Percentiles rank a stretch among this genome's conserved stretches.
Conservation (phyloP, 371 early-diverging fungal genomes). For the Blyttiomyces sp. region DNA sequence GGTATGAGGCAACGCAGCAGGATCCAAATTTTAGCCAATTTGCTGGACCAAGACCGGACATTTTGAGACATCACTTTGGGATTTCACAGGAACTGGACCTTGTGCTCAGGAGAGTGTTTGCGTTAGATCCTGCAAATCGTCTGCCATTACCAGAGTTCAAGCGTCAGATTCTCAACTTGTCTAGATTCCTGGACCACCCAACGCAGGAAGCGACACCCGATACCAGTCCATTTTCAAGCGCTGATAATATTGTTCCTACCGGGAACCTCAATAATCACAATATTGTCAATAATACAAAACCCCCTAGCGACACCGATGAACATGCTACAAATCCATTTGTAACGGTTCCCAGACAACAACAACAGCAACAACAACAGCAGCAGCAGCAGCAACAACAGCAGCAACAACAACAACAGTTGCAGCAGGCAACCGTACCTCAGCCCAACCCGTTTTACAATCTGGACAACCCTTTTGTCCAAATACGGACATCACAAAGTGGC, state of each 20-base stretch:
- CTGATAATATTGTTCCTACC: no score
- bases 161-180: slow-evolving; percentile 5
- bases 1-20: slow-evolving; percentile 45
- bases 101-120: slow-evolving; percentile 70
- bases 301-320: no score
- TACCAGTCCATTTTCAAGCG: no score
- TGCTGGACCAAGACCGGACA: slow-evolving; percentile 21
- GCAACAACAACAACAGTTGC: neutral
- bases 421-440: no score
- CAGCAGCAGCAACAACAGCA: neutral
- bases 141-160: slow-evolving; percentile 49
- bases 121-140: slow-evolving; percentile 66
- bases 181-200: slow-evolving; percentile 14
- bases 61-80: slow-evolving; percentile 37
- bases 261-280: no score
- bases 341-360: neutral
- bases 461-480: neutral
- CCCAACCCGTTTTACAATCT: neutral
- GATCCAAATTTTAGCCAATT: slow-evolving; percentile 43
- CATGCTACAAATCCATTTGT: no score
- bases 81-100: slow-evolving; percentile 66
- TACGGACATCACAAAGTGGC: no score
- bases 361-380: neutral
- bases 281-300: no score
- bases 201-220: neutral